These are phyloP conservation scores for Musa itinerans DNA, from an alignment of 176 grass and related monocot species.

Conservation along the genomic window DNA sequence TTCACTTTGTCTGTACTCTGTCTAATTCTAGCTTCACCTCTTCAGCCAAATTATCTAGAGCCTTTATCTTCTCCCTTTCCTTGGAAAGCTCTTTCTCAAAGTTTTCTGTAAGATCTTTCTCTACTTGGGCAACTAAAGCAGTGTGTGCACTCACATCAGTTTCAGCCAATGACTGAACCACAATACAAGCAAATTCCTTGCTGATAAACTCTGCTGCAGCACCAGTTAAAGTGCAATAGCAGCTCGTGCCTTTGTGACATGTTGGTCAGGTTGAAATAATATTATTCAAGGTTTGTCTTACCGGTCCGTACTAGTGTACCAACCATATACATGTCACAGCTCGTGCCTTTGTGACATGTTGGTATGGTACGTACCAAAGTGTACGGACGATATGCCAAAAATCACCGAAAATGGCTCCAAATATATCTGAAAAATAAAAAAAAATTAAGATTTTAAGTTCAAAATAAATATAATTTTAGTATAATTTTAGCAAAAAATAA, in stretches of 20 bases:
- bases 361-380: too few relatives aligned
- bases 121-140: constrained; percentile 67
- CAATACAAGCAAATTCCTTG: constrained; percentile 72
- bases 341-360: too few relatives aligned
- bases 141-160: constrained; percentile 78
- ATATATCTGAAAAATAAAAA: too few relatives aligned
- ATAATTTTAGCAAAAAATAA: too few relatives aligned
- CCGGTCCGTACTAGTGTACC: too few relatives aligned
- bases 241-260: constrained; percentile 86
- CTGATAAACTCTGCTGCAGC: constrained; percentile 58
- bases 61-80: constrained; percentile 68
- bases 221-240: constrained; percentile 70
- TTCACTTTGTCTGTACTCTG: constrained; percentile 51
- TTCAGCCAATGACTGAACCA: constrained; percentile 81
- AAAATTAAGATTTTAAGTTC: too few relatives aligned
- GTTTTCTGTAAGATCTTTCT: constrained; percentile 64
- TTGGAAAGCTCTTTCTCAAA: constrained; percentile 66
- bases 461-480: too few relatives aligned
- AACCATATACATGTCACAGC: too few relatives aligned
- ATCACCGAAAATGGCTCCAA: too few relatives aligned
- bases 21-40: constrained; percentile 60
- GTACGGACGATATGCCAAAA: too few relatives aligned
- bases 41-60: constrained; percentile 58
- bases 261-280: constrained; percentile 74
- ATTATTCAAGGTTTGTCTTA: too few relatives aligned